Percentiles rank a stretch among this genome's conserved stretches.
Conservation (phyloP, 2,329 filamentous ascomycete genomes). For the Fusarium annulatum region DNA sequence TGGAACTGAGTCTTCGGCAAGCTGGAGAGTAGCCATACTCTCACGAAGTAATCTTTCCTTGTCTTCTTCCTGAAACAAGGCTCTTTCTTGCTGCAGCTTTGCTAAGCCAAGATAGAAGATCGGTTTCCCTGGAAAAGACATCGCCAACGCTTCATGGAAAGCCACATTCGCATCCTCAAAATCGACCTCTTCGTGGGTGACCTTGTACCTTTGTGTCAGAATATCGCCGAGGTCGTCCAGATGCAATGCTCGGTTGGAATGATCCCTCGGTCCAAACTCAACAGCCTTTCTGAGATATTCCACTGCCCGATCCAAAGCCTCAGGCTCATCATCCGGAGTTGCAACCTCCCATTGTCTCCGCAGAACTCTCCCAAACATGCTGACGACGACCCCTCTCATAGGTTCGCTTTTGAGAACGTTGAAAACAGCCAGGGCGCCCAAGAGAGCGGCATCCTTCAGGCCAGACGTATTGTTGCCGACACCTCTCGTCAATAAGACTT, state of each 20-base stretch:
- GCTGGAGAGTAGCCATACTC: neutral
- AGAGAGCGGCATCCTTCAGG: neutral
- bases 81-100: neutral
- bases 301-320: neutral
- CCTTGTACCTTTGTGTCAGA: neutral
- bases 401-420: neutral
- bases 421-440: neutral
- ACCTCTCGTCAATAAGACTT: neutral
- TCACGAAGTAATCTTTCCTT: neutral
- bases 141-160: neutral
- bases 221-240: neutral
- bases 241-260: neutral
- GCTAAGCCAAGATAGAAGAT: neutral
- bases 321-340: fast-evolving
- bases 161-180: neutral
- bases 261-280: neutral
- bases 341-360: neutral
- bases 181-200: fast-evolving
- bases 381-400: neutral
- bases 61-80: fast-evolving
- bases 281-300: neutral
- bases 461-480: neutral
- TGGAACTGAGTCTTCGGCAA: neutral
- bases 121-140: neutral
- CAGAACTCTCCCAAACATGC: neutral